Conservation (phyloP, 2,329 filamentous ascomycete genomes). For the Penicillium verrucosum region DNA sequence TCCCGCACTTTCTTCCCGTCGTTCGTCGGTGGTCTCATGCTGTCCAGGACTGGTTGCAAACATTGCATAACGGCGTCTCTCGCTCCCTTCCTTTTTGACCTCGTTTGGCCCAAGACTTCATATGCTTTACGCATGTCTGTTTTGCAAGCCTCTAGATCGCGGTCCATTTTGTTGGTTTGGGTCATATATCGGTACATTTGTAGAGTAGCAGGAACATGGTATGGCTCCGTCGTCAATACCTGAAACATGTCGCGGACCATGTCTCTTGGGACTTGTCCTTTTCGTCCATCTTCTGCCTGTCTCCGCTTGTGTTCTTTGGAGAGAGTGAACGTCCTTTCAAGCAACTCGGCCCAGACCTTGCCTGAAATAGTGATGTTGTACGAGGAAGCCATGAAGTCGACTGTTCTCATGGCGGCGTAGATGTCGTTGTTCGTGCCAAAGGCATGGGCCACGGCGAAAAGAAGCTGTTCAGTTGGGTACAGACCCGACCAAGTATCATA, state of each 20-base stretch:
- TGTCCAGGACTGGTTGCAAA: conserved; percentile 14
- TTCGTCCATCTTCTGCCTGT: conserved; percentile 4
- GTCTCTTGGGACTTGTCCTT: conserved; percentile 38
- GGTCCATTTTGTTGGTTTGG: conserved; percentile 26
- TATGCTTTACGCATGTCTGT: conserved; percentile 32
- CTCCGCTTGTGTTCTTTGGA: conserved; percentile 31
- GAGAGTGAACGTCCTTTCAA: conserved; percentile 65
- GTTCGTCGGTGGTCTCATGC: not conserved
- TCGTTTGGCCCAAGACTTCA: conserved; percentile 27
- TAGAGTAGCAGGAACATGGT: conserved; percentile 56
- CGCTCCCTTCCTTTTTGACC: conserved; percentile 27
- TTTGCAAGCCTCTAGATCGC: conserved; percentile 22
- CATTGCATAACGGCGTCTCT: conserved; percentile 25
- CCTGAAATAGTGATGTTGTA: conserved; percentile 58
- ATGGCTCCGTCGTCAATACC: conserved; percentile 58
- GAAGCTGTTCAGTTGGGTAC: conserved; percentile 56
- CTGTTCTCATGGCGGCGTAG: conserved; percentile 54
- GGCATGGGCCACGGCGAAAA: conserved; percentile 65
- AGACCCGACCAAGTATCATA: conserved; percentile 53
- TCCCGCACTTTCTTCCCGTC: not conserved
- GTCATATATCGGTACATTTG: conserved; percentile 49
- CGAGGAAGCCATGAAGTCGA: conserved; percentile 60
- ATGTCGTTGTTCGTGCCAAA: conserved; percentile 67
- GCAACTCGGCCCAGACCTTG: conserved; percentile 62
- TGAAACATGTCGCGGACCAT: conserved; percentile 57